A percentile compares a stretch with the other conserved stretches of the same genome.
phyloP scores from a whole-genome alignment of 305 asterid genomes.

The Solanum aculeatissimum region DNA sequence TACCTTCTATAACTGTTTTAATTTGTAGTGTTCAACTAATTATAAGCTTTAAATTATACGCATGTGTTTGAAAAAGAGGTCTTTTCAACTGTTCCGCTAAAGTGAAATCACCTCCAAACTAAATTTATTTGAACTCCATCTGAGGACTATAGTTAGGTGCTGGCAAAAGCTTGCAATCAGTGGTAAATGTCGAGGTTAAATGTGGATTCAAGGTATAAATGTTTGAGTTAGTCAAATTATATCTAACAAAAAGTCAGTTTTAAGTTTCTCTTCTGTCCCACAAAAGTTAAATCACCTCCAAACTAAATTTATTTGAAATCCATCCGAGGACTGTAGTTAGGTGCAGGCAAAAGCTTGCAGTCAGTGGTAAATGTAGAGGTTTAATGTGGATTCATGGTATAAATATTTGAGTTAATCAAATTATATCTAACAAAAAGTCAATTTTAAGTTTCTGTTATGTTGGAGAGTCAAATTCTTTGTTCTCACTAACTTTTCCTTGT shows the following conservation, averaged over 20 bases:
- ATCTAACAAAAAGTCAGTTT: not conserved
- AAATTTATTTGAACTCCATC: not conserved
- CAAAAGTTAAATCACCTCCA: not conserved
- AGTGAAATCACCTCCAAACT: not conserved
- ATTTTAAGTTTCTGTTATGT: not conserved
- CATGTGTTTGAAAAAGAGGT: not conserved
- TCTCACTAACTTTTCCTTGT: not conserved
- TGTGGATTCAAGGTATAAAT: not conserved
- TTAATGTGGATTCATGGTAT: not conserved
- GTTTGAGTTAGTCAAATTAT: not conserved
- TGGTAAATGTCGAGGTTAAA: not conserved
- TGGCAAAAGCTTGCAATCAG: not conserved
- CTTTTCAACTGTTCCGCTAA: not conserved
- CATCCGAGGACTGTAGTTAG: not conserved
- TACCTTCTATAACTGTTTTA: not conserved
- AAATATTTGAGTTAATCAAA: not conserved
- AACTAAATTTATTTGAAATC: not conserved
- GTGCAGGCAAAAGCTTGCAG: not conserved
- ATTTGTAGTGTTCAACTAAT: not conserved
- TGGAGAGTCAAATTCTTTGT: not conserved
- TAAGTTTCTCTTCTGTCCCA: not conserved
- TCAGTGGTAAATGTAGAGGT: not conserved
- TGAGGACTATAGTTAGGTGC: not conserved
- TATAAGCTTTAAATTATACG: not conserved
- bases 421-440: not conserved